Base-by-base conservation (phyloP, 768 basidiomycete species). In the Hebeloma cylindrosporum region DNA sequence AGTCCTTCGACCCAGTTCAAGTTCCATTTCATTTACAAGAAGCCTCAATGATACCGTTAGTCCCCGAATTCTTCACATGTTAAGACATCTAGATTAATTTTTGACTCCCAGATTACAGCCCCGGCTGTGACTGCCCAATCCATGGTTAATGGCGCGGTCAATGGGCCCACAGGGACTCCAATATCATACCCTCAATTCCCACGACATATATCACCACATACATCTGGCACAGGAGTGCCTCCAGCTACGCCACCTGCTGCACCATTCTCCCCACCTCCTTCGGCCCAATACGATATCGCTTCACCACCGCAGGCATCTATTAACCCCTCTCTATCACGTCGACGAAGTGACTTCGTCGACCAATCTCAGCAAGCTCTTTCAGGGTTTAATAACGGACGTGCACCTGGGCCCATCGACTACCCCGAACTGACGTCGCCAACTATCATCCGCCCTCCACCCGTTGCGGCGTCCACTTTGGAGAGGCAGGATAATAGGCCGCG, bases 261-360 rank as follows among this genome's bases (percentile, higher is more conserved):
- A n/a, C 26, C 38, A 21, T 50, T 72, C 73, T 72, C 73, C 1
- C 67, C 74, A 45, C 57, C 74, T n/a, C 64, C 71, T 14, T 64
- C 71, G 7, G 49, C 72, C 35, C 58, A 65, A 22, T 74, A 75
- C 52, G 68, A 66, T 45, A 75, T 79, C 22, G 70, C 87, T 0
- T 76, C 86, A 0, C 93, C 90, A 8, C 92, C 93, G 2, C 85
- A 82, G 62, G 90, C 89, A 7, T 90, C 92, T 21, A 83, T 92
- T 50, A 90, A 90, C 54, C 82, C 85, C 20, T 83, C 85, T 13
- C 74, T 86, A 4, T 58, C 91, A 4, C 74, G 88, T 4, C 77
- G 88, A 44, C 80, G 88, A 34, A 86, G 80, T 52, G 88, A 93
- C 51, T 92, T 83, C 57, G 68, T 90, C 35, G 89, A 93, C 60